Base-by-base conservation (phyloP, 257 asterid genomes). In the Eucommia ulmoides region DNA sequence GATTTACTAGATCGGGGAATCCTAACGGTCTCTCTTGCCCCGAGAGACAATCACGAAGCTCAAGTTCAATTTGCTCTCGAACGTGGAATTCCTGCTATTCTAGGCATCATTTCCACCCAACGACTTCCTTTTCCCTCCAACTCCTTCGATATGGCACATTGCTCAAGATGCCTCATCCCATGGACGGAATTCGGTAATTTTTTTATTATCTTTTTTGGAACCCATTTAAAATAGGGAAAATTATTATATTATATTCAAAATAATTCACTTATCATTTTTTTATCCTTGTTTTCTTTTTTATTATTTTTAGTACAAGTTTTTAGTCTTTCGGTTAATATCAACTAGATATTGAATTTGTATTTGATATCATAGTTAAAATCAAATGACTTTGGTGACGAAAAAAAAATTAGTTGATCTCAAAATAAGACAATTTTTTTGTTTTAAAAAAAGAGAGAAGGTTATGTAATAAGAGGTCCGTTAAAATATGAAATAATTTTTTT, bases 101-200 rank as follows among this genome's bases (percentile, higher is more conserved):
- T 77, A 18, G 85, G 85, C 20, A 50, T 91, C 71, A 87, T 91
- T 65, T 91, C 99, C 7, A 91, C 99, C 1, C 99, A 91, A 53
- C 73, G 99, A 56, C 97, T 91, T 56, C 97, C 99, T 59, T 91
- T 91, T 41, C 95, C 99, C 50, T 91, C 99, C 16, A 86, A 66
- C 65, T 79, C 99, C 26, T 91, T 91, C 21, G 99, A 91, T 73
- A 83, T 91, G 97, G 99, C 97, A 3, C 99, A 91, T 64, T 91
- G 99, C 78, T 86, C 99, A 10, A 77, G 99, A 86, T 91, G 99
- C 48, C 48, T 77, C 52, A 71, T 77, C 62, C 68, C 81, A 15
- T 42, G 48, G 48, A 42, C 48, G 19, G 99, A 91, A 81, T 86
- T 91, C 44, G 97, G 99, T 91, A 71, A 65, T 23, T 53, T 15